Percentiles rank a stretch among this genome's conserved stretches.
These are phyloP conservation scores for Marasmius sp. DNA, from an alignment of 1,284 basidiomycete species.

Conservation along the genomic window DNA sequence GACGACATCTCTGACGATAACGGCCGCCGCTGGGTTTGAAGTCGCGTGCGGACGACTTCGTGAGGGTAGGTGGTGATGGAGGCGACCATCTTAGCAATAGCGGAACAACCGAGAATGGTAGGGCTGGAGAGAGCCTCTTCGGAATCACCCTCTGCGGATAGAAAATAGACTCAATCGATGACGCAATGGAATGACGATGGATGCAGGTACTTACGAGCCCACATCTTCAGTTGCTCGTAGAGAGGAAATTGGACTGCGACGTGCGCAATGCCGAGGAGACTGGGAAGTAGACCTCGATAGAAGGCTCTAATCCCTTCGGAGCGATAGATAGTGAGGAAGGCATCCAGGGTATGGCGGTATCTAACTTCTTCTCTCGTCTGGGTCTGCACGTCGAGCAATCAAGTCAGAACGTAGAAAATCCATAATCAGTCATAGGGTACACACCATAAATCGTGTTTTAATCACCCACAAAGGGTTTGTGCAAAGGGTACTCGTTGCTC, in stretches of 20 bases:
- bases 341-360: conserved; percentile 87
- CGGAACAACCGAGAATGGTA: conserved; percentile 84
- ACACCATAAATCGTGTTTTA: conserved; percentile 96
- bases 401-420: neutral
- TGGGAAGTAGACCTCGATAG: conserved; percentile 89
- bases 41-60: conserved; percentile 89
- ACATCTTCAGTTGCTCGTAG: conserved; percentile 88
- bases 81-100: conserved; percentile 90
- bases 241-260: conserved; percentile 95
- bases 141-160: conserved; percentile 48
- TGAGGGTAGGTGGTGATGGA: conserved; percentile 94
- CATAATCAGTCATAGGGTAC: conserved; percentile 23
- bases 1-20: conserved; percentile 55
- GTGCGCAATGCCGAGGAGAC: conserved; percentile 86
- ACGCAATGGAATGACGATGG: conserved; percentile 3
- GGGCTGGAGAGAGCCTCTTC: conserved; percentile 61
- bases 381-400: conserved; percentile 46
- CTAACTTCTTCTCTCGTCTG: conserved; percentile 71
- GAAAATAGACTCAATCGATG: neutral
- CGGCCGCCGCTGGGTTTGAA: conserved; percentile 80
- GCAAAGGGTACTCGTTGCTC: conserved; percentile 85
- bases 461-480: conserved; percentile 97
- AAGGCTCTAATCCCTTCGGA: conserved; percentile 84
- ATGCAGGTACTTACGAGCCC: conserved; percentile 64
- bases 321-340: conserved; percentile 82